phyloP scores from a whole-genome alignment of 129 eudicot species.

The carrot (Daucus carota) region DH1_v3.0 NC_030386.2:15137001-15137500 shows the following conservation, averaged over 20 bases:
- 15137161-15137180: no score
- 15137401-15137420: not conserved
- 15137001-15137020: conserved; percentile 36
- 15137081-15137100: not conserved
- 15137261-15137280: conserved; percentile 64
- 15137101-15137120: not conserved
- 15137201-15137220: conserved; percentile 84
- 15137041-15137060: not conserved
- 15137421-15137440: not conserved
- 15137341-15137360: not conserved
- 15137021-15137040: not conserved
- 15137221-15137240: conserved; percentile 85
- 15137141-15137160: no score
- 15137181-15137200: not conserved
- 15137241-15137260: conserved; percentile 57
- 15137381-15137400: not conserved
- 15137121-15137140: no score
- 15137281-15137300: conserved; percentile 72
- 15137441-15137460: not conserved
- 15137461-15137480: not conserved
- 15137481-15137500: conserved; percentile 57
- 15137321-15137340: not conserved
- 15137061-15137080: no score
- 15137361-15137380: not conserved
- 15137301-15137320: conserved; percentile 59